Evolutionary conservation across 176 grass and related monocot species (phyloP), one percentile per base, ranked within the genome.

Genomic region (Pontederia crassipes): DNA sequence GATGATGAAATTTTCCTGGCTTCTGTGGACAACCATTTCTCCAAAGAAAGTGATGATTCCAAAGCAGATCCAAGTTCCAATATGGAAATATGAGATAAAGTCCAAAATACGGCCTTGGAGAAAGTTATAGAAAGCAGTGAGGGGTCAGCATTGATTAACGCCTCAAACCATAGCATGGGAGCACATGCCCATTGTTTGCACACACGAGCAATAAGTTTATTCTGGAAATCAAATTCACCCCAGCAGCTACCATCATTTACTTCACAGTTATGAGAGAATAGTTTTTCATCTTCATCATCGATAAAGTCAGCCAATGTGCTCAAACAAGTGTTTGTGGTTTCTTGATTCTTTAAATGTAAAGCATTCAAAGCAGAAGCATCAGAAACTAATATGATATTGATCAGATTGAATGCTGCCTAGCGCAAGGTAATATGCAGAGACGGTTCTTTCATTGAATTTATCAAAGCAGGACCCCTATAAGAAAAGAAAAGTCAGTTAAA

Each of bases 341-440:
- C 32, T 28, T 73, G 64, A 51, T 70, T 72, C 51, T 97, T 88
- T 55, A 73, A 40, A 58, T 85, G 79, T 57, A 74, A 82, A 16
- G 76, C 88, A 57, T 88, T 84, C 81, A 97, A 80, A 55, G 92
- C 92, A 82, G 87, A 97, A 80, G 81, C 81, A 88, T 97, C 92
- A 61, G 92, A 91, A 79, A 97, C 82, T 75, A 97, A 71, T 52
- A 91, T 77, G 66, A 79, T 80, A 70, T 88, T 88, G 55, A 97
- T 97, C 50, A 97, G 92, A 87, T 82, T 87, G 71, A 97, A 85
- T 55, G 92, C 87, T 64, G 92, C 87, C 64, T 97, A 87, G 17
- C 92, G 84, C 68, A 97, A 78, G 62, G 92, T 82, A 83, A 15
- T 67, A 75, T 97, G 87, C 58, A 97, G 76, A 28, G 76, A 85